Evolutionary conservation across 768 basidiomycete genomes (phyloP), one percentile per base, ranked within the genome.

Genomic region (Termitomyces sp.): DNA sequence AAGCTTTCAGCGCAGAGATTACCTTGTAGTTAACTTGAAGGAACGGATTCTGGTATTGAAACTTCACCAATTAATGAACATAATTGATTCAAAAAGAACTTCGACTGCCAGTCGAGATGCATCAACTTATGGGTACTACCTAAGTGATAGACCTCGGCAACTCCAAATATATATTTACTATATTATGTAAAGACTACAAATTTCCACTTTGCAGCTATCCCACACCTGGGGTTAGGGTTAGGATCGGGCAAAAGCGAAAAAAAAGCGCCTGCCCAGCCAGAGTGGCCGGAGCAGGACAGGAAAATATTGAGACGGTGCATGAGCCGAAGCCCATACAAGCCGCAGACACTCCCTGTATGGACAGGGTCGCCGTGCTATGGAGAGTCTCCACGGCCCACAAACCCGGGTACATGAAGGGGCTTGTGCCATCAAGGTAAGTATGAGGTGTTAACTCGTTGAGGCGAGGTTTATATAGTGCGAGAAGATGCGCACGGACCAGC

Each of bases 321-420:
- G 79, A 76, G 76, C 82, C 79, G 76, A 79, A 79, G 80, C 80
- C 65, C 79, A 82, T 76, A 81, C 79, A 79, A 80, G 69, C 76
- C 72, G 60, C 63, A 58, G 67, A 71, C 69, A 73, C 77, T 77
- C 81, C 79, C 81, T 84, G 79, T 72, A 63, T 71, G 83, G 83
- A 84, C 82, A 85, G 64, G 80, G 83, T 85, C 83, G 82, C 83
- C 83, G 81, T 85, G 82, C 83, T 83, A 85, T 85, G 83, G 73
- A 79, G 77, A 72, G 66, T 75, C 71, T 76, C 79, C 69, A 76
- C 70, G 67, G 76, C 80, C 84, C 81, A 80, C 73, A 82, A 74
- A 71, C 79, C 80, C 80, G 61, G 76, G 65, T 75, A 76, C 56
- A 1, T 81, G 81, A 83, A 82, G 72, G 79, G 70, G 74, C 72